Evolutionary conservation across 441 rosid genomes (phyloP).

Genomic region (Sinapis alba): DNA sequence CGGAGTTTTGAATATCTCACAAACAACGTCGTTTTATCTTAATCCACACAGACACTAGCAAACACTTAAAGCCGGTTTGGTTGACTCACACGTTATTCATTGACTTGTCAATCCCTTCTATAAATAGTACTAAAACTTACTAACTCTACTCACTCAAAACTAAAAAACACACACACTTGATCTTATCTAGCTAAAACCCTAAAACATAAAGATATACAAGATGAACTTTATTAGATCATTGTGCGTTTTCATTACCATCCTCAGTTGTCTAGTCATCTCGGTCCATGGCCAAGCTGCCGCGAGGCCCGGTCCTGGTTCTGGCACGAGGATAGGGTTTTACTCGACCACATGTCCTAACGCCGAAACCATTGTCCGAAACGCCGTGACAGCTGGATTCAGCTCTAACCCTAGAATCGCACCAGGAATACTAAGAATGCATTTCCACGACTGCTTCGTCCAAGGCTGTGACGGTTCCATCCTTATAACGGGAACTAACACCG

Average conservation of each 20-base stretch:
- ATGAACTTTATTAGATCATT: conserved; percentile 31
- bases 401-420: conserved; percentile 58
- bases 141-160: conserved; percentile 18
- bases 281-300: conserved; percentile 26
- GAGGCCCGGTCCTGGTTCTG: conserved; percentile 38
- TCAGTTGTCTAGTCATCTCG: conserved; percentile 11
- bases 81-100: conserved; percentile 27
- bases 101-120: conserved; percentile 21
- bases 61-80: conserved; percentile 23
- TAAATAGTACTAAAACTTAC: conserved; percentile 17
- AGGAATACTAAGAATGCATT: conserved; percentile 65
- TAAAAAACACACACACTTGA: conserved; percentile 8
- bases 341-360: conserved; percentile 53
- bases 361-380: conserved; percentile 52
- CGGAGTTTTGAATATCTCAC: neutral
- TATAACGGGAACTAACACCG: conserved; percentile 52
- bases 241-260: conserved; percentile 23
- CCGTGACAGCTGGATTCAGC: conserved; percentile 53
- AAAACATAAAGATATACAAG: neutral
- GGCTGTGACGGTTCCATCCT: conserved; percentile 81
- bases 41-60: conserved; percentile 1
- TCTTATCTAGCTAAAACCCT: conserved; percentile 8
- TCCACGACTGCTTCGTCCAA: conserved; percentile 78
- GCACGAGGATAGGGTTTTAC: conserved; percentile 64
- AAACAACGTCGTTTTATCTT: conserved; percentile 22